phyloP scores from a whole-genome alignment of 352 stramenopile genomes.

The Phytophthora cryptogea region DNA sequence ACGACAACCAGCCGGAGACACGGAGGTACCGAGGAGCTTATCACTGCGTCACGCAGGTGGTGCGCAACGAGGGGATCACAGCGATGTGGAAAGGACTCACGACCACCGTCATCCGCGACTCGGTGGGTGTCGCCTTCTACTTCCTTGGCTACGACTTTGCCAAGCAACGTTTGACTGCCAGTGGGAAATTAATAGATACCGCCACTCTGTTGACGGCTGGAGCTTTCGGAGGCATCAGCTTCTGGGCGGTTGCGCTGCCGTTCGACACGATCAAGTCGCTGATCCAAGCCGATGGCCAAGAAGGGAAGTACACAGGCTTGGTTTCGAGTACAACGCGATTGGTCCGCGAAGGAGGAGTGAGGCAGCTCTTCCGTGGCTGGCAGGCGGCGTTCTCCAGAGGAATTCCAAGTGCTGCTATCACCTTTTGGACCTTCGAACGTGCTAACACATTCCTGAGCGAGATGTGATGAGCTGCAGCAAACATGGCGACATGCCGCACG shows the following conservation, averaged over 20 bases:
- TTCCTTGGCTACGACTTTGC: conserved; percentile 86
- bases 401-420: conserved; percentile 78
- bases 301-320: conserved; percentile 52
- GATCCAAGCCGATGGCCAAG: conserved; percentile 67
- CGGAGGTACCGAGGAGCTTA: conserved; percentile 55
- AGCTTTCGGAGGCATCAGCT: conserved; percentile 80
- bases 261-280: conserved; percentile 89
- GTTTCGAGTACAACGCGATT: conserved; percentile 41
- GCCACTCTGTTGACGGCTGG: conserved; percentile 63
- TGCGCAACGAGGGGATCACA: conserved; percentile 55
- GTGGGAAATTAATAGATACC: conserved; percentile 45
- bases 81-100: conserved; percentile 80
- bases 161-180: conserved; percentile 40
- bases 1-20: conserved; percentile 52
- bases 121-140: conserved; percentile 83
- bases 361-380: conserved; percentile 80
- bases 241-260: conserved; percentile 82
- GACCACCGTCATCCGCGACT: conserved; percentile 82
- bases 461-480: conserved; percentile 21
- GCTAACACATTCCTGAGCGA: conserved; percentile 59
- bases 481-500: not conserved
- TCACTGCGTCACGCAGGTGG: conserved; percentile 63
- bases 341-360: conserved; percentile 56
- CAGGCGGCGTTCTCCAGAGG: conserved; percentile 80
- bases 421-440: conserved; percentile 79